These are phyloP conservation scores for Ascoidea asiatica DNA, from an alignment of 805 yeast genomes.

Conservation along the genomic window DNA sequence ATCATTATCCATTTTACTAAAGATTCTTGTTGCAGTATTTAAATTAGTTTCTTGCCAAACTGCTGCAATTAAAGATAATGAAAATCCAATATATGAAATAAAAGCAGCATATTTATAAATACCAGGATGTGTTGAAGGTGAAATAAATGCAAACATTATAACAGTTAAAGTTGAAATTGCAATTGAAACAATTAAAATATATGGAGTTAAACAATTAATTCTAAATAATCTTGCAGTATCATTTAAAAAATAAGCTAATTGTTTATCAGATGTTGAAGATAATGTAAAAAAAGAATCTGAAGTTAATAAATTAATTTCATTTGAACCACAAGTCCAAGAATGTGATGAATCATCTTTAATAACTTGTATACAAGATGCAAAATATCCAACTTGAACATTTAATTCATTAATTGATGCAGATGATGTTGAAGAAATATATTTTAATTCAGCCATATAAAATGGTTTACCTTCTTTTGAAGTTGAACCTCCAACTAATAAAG, in stretches of 20 bases:
- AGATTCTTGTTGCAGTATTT: conserved; percentile 8
- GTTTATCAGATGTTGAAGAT: conserved; percentile 5
- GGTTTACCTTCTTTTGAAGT: conserved; percentile 5
- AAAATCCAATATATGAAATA: conserved; percentile 10
- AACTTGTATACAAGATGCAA: conserved; percentile 10
- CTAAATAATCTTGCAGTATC: conserved; percentile 9
- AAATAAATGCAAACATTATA: conserved; percentile 8
- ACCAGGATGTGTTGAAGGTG: conserved; percentile 7
- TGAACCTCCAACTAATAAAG: conserved; percentile 6
- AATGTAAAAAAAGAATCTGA: conserved; percentile 7
- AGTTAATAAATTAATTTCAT: conserved; percentile 8
- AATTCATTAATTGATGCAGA: conserved; percentile 10
- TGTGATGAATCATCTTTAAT: conserved; percentile 5
- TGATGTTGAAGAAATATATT: conserved; percentile 6
- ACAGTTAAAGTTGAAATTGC: conserved; percentile 8
- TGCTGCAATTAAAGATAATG: conserved; percentile 10
- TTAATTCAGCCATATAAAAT: conserved; percentile 8
- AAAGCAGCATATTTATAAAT: conserved; percentile 10
- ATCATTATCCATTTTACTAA: conserved; percentile 6
- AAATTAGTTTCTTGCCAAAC: conserved; percentile 12
- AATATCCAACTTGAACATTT: conserved; percentile 10
- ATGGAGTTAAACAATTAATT: conserved; percentile 10
- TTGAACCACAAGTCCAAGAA: conserved; percentile 9
- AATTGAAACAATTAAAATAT: conserved; percentile 8
- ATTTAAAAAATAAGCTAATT: conserved; percentile 5